Evolutionary conservation across 2,329 filamentous ascomycete species (phyloP).

Genomic region (Neocucurbitaria cava): DNA sequence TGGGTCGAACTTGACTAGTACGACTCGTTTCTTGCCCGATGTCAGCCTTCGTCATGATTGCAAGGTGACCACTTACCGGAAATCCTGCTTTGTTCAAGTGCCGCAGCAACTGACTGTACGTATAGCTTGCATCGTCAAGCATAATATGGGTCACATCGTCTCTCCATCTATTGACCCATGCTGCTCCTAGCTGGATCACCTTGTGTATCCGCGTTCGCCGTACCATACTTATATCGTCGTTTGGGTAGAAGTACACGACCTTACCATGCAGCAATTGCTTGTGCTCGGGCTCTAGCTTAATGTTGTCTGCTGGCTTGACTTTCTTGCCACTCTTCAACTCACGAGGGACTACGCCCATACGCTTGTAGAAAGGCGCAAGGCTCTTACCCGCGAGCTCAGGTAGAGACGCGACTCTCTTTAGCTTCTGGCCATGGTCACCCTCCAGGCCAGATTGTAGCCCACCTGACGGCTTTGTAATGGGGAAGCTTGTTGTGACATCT

Average conservation of each 20-base stretch:
- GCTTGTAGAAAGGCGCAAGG: slow-evolving; percentile 35
- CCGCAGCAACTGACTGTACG: slow-evolving; percentile 68
- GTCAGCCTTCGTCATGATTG: slow-evolving; percentile 1
- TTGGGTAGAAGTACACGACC: slow-evolving; percentile 73
- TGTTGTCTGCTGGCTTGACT: slow-evolving; percentile 37
- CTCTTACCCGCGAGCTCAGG: slow-evolving; percentile 20
- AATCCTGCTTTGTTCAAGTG: slow-evolving; percentile 59
- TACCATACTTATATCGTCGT: slow-evolving; percentile 73
- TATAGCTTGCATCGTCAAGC: slow-evolving; percentile 70
- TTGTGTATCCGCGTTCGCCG: slow-evolving; percentile 76
- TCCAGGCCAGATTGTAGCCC: neutral
- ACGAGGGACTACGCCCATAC: slow-evolving; percentile 36
- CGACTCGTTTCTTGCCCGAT: slow-evolving; percentile 45
- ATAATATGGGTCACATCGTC: slow-evolving; percentile 76
- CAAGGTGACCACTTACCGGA: slow-evolving; percentile 52
- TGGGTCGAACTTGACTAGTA: slow-evolving; percentile 58
- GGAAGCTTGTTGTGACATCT: slow-evolving; percentile 21
- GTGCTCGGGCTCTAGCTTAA: slow-evolving; percentile 39
- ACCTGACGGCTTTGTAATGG: slow-evolving; percentile 11
- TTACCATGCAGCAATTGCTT: slow-evolving; percentile 45
- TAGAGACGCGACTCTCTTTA: slow-evolving; percentile 34
- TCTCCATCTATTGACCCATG: slow-evolving; percentile 68
- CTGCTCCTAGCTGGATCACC: slow-evolving; percentile 69
- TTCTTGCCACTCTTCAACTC: slow-evolving; percentile 39
- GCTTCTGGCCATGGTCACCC: slow-evolving; percentile 7